These are phyloP conservation scores for Colletotrichum orchidophilum DNA, from an alignment of 2,329 filamentous ascomycete species.

Conservation along the genomic window DNA sequence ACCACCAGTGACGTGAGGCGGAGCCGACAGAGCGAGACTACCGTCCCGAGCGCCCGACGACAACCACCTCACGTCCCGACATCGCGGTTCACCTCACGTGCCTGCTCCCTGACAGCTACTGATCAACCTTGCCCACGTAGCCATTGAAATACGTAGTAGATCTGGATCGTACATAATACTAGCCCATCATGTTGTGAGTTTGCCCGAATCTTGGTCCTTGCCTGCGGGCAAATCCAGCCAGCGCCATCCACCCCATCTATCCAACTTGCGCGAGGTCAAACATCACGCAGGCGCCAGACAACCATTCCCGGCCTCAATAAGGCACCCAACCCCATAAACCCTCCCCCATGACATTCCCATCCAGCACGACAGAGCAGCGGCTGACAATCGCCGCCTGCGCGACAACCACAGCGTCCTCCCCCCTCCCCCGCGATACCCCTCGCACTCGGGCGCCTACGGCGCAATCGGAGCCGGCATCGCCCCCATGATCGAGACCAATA, in stretches of 20 bases:
- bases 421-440: slow-evolving; percentile 85
- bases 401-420: slow-evolving; percentile 74
- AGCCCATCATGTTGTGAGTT: slow-evolving; percentile 33
- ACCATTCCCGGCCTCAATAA: neutral
- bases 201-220: neutral
- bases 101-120: neutral
- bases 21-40: slow-evolving; percentile 11
- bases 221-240: neutral
- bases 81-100: neutral
- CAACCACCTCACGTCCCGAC: neutral
- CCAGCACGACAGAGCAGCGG: neutral
- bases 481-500: slow-evolving; percentile 93
- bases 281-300: neutral
- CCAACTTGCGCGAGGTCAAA: neutral
- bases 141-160: neutral
- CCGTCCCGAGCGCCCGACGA: slow-evolving; percentile 19
- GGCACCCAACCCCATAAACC: neutral
- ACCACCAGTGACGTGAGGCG: slow-evolving; percentile 29
- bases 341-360: neutral
- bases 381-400: slow-evolving; percentile 15
- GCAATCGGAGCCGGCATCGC: slow-evolving; percentile 73
- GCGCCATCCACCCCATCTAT: neutral
- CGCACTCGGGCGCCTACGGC: slow-evolving; percentile 77
- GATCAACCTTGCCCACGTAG: neutral
- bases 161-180: neutral